Evolutionary conservation across 306 rosid genomes (phyloP), one percentile per base, ranked within the genome.

Genomic region (Prunus armeniaca): DNA sequence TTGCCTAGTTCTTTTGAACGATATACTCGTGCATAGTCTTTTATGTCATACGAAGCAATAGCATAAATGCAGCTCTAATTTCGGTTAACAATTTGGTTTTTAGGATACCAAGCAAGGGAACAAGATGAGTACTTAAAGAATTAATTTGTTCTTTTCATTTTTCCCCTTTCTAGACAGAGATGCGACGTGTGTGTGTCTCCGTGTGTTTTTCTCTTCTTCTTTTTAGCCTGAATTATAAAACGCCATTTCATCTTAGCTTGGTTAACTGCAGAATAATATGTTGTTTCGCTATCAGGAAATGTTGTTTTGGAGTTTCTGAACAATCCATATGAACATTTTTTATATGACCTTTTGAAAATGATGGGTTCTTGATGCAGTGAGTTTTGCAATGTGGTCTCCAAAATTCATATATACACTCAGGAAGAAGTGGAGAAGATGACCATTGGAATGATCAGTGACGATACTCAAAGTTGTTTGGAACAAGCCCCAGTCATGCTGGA

Each of bases 341-440:
- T 27, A 5, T 46, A 58, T 25, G 52, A 57, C 12, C 24, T 22
- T 9, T 19, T 24, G 43, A 15, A 34, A 32, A 38, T 73, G 57
- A 45, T 73, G 68, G n/a, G 28, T 71, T 76, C 77, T 79, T 79
- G 70, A 56, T 81, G 84, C 96, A 94, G 98, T 67, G 98, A 94
- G 76, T 94, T 94, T 77, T 90, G 97, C 69, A 76, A 87, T 38
- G 91, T 90, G 64, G 98, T 86, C 69, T 84, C 92, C 12, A 94
- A 94, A 84, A 94, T 94, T 79, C 97, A 92, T 72, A 85, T 94
- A 74, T 74, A 92, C 65, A 90, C 91, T 77, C 88, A 73, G 85
- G 97, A 91, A 85, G 98, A 94, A 85, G 97, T 94, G 76, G 98
- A 90, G 88, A 94, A 92, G 92, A 92, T 94, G 98, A 90, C 90